These are phyloP conservation scores for Nannizziopsis barbatae DNA, from an alignment of 2,329 filamentous ascomycete genomes.

Conservation along the genomic window DNA sequence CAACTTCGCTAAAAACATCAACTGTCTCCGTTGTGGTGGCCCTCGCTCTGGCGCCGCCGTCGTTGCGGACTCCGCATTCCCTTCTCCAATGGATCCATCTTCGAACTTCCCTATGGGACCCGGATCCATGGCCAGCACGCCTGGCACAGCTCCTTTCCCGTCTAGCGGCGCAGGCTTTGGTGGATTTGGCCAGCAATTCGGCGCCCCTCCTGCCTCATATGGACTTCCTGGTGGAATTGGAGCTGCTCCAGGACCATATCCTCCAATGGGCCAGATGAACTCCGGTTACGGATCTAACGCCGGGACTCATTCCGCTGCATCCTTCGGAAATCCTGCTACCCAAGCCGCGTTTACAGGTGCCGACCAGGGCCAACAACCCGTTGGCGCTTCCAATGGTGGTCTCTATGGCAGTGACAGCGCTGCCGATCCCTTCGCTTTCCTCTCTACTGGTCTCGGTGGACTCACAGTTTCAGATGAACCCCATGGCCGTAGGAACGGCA, in stretches of 20 bases:
- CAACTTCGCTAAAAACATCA: conserved; percentile 99
- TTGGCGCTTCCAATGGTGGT: conserved; percentile 63
- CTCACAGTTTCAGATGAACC: conserved; percentile 44
- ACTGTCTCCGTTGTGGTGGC: conserved; percentile 89
- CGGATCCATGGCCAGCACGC: conserved; percentile 73
- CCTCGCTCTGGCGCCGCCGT: conserved; percentile 88
- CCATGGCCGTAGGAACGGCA: conserved; percentile 37
- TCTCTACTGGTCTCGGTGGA: conserved; percentile 49
- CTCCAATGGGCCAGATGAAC: conserved; percentile 52
- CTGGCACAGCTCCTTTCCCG: conserved; percentile 61
- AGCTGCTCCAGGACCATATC: conserved; percentile 65
- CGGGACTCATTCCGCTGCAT: conserved; percentile 68
- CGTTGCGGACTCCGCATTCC: conserved; percentile 85
- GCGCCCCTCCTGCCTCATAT: conserved; percentile 74
- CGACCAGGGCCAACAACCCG: conserved; percentile 66
- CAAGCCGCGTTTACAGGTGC: conserved; percentile 91
- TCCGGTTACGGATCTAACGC: conserved; percentile 68
- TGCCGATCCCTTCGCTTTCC: conserved; percentile 54
- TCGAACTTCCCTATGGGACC: conserved; percentile 77
- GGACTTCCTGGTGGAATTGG: conserved; percentile 76
- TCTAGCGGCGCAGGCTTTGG: conserved; percentile 58
- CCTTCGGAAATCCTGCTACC: conserved; percentile 84
- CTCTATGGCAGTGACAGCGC: conserved; percentile 50
- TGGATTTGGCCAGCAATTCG: conserved; percentile 66
- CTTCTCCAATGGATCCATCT: conserved; percentile 76